A percentile compares a stretch with the other conserved stretches of the same genome.
phyloP scores from a whole-genome alignment of 768 basidiomycete species.

The Lactarius vividus region DNA sequence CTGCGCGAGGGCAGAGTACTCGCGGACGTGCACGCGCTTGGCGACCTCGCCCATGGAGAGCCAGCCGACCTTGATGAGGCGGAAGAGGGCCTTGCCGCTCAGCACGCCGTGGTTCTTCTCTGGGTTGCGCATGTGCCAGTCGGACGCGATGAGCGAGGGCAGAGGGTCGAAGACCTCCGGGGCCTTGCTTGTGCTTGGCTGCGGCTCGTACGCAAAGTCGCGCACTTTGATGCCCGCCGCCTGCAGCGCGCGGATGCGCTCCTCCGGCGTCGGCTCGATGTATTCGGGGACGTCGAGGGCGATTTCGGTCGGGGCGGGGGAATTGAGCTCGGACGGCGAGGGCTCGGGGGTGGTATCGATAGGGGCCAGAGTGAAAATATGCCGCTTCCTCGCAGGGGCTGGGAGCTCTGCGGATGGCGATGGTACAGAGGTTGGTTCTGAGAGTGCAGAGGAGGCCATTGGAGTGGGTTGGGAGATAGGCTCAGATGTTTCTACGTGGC shows the following conservation, averaged over 20 bases:
- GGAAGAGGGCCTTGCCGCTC: constrained; percentile 29
- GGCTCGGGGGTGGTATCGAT: not conserved
- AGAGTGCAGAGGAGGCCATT: not conserved
- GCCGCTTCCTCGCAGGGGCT: not conserved
- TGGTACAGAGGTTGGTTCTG: not conserved
- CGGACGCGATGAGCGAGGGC: constrained; percentile 30
- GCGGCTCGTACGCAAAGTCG: constrained; percentile 33
- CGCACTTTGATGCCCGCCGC: constrained; percentile 35
- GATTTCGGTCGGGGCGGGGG: constrained; percentile 34
- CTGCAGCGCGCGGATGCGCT: constrained; percentile 15
- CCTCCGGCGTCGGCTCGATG: constrained; percentile 17
- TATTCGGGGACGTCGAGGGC: constrained; percentile 25
- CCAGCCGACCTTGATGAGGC: constrained; percentile 33
- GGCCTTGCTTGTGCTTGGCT: constrained; percentile 12
- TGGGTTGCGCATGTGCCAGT: constrained; percentile 33
- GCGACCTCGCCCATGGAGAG: constrained; percentile 32
- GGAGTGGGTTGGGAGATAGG: not conserved
- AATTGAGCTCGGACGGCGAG: constrained; percentile 19
- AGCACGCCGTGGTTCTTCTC: constrained; percentile 16
- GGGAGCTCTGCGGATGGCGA: not conserved
- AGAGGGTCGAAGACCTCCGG: constrained; percentile 32
- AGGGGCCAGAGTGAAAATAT: not conserved
- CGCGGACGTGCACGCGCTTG: constrained; percentile 27
- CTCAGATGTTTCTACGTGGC: not conserved
- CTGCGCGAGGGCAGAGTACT: constrained; percentile 26